Evolutionary conservation across 495 filamentous ascomycete species (phyloP), one percentile per base, ranked within the genome.

Genomic region (Pseudoneurospora amorphoporcata): DNA sequence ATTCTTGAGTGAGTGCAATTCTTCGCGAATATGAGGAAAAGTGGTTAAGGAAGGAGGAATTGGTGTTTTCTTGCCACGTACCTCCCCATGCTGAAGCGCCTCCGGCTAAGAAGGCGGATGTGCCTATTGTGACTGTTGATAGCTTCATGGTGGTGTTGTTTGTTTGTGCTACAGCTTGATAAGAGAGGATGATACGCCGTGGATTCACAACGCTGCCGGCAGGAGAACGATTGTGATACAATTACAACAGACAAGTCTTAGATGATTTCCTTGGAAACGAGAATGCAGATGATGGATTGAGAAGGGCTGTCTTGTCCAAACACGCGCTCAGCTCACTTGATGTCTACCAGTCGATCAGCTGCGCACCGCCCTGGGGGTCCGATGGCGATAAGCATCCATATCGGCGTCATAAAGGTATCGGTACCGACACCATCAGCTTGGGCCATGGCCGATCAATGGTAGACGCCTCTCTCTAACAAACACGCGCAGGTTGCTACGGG

Each of bases 81-180:
- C 79, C 78, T 23, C 79, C 79, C 78, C 78, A 81, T n/a, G 79
- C 79, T 16, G 37, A 65, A 6, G 74, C 73, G 9, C 39, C 38
- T 2, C 68, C 38, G 3, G 72, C 76, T 37, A 78, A 35, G 65
- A 78, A 35, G 68, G 73, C 73, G n/a, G 75, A 73, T 9, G 70
- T 41, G 38, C 72, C 70, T 9, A 76, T 10, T 42, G 73, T 74
- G 17, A 78, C 14, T 61, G 76, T 69, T 43, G 77, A 77, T 69
- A 75, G 39, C 72, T 73, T 79, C 79, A 81, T 81, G 39, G 17
- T 73, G 16, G 16, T 19, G 69, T n/a, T 17, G 19, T 23, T 37
- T 29, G 19, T 68, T 45, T 69, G 38, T 16, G 70, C 45, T 69
- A 70, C 53, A 37, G 7, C 61, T 23, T 5, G 9, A 35, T 17